Evolutionary conservation across 768 basidiomycete genomes (phyloP).

Genomic region (Leucosporidium scottii): DNA sequence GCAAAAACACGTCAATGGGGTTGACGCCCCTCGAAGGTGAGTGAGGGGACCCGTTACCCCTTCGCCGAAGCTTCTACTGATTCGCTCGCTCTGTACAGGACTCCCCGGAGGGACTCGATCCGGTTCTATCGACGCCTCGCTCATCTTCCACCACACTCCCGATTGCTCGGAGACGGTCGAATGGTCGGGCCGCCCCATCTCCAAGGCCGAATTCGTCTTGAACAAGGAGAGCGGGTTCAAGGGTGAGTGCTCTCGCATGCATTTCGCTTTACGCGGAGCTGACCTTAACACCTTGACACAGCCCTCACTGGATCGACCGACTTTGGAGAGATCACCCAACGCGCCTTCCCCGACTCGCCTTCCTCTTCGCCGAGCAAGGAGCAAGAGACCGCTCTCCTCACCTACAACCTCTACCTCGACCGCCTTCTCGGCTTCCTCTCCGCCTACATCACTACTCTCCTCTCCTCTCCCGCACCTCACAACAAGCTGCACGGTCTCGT

Average conservation of each 20-base stretch:
- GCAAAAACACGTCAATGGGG: conserved; percentile 81
- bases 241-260: conserved; percentile 47
- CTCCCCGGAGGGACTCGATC: conserved; percentile 82
- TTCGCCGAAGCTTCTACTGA: too few species aligned
- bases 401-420: conserved; percentile 54
- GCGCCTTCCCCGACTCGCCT: conserved; percentile 38
- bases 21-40: conserved; percentile 69
- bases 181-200: conserved; percentile 30
- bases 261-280: too few species aligned
- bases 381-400: conserved; percentile 50
- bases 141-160: conserved; percentile 75
- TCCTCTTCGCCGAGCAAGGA: conserved; percentile 45
- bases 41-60: not conserved
- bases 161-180: conserved; percentile 59
- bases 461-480: conserved; percentile 17
- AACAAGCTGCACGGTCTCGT: conserved; percentile 62
- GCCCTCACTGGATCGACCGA: conserved; percentile 45
- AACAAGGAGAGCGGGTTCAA: conserved; percentile 65
- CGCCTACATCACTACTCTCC: conserved; percentile 28
- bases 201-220: conserved; percentile 45
- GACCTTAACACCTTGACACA: too few species aligned
- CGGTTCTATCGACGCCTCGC: conserved; percentile 72
- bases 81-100: conserved; percentile 38
- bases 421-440: conserved; percentile 26
- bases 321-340: conserved; percentile 57